Evolutionary conservation across 2,329 filamentous ascomycete genomes (phyloP).

Genomic region (Epicoccum sorghinum): DNA sequence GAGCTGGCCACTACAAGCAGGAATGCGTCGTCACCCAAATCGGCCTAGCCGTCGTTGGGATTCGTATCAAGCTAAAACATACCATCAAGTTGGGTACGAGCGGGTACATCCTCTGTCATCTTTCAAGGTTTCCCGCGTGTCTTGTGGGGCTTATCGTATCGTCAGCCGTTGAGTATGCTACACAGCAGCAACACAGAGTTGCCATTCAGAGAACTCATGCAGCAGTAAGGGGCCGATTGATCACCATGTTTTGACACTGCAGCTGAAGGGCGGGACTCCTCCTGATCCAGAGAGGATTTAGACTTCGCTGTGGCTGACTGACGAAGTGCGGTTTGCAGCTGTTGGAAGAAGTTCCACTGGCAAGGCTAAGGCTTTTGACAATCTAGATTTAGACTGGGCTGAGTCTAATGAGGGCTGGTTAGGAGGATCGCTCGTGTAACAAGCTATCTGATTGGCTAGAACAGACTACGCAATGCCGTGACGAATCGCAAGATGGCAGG

Average conservation of each 20-base stretch:
- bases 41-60: neutral
- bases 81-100: neutral
- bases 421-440: neutral
- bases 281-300: neutral
- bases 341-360: too few species aligned
- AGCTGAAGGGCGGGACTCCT: neutral
- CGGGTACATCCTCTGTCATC: neutral
- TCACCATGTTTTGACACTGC: neutral
- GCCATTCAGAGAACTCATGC: neutral
- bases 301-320: neutral
- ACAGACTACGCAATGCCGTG: neutral
- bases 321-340: too few species aligned
- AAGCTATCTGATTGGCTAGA: neutral
- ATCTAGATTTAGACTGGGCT: neutral
- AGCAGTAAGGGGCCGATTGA: neutral
- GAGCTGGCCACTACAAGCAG: neutral
- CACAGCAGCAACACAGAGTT: neutral
- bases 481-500: conserved; percentile 1
- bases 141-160: conserved; percentile 1
- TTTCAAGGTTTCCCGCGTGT: neutral
- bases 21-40: neutral
- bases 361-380: neutral
- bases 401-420: neutral
- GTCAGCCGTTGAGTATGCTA: neutral
- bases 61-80: neutral